phyloP scores from a whole-genome alignment of 495 filamentous ascomycete species.

The Gamarada debralockiae region DNA sequence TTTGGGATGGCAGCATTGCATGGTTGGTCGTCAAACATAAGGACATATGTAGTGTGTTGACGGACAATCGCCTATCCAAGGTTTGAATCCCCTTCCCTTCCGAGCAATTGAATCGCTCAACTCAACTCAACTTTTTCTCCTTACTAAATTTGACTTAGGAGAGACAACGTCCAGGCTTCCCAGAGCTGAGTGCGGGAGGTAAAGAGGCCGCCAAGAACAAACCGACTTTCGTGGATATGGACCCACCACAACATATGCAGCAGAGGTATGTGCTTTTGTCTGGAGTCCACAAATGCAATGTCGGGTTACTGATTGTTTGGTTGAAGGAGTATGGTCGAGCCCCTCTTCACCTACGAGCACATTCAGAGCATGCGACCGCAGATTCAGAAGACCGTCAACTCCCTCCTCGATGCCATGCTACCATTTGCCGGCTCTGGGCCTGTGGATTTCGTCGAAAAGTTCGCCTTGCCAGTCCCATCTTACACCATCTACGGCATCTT shows the following conservation, averaged over 20 bases:
- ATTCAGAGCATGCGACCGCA: constrained; percentile 35
- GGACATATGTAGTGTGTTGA: constrained; percentile 38
- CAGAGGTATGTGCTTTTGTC: too few species aligned
- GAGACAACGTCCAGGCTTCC: too few species aligned
- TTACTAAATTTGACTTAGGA: too few species aligned
- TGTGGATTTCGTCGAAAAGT: constrained; percentile 39
- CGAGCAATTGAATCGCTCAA: too few species aligned
- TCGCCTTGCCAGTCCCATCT: constrained; percentile 39
- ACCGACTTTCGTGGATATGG: too few species aligned
- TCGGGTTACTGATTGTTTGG: too few species aligned
- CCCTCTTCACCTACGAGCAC: constrained; percentile 33
- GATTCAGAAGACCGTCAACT: constrained; percentile 40
- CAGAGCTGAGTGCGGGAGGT: too few species aligned
- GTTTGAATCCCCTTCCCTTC: too few species aligned
- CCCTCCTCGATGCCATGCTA: constrained; percentile 33
- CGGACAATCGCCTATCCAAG: constrained; percentile 37
- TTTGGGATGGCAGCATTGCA: constrained; percentile 38
- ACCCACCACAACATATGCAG: too few species aligned
- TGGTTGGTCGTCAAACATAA: constrained; percentile 44
- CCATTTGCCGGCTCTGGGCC: constrained; percentile 28
- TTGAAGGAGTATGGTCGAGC: constrained; percentile 37
- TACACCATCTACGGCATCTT: constrained; percentile 47
- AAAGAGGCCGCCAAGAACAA: too few species aligned
- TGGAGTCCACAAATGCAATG: too few species aligned
- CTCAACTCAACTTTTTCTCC: too few species aligned